These are phyloP conservation scores for Kuraishia ogatae DNA, from an alignment of 805 yeast species.

Conservation along the genomic window DNA sequence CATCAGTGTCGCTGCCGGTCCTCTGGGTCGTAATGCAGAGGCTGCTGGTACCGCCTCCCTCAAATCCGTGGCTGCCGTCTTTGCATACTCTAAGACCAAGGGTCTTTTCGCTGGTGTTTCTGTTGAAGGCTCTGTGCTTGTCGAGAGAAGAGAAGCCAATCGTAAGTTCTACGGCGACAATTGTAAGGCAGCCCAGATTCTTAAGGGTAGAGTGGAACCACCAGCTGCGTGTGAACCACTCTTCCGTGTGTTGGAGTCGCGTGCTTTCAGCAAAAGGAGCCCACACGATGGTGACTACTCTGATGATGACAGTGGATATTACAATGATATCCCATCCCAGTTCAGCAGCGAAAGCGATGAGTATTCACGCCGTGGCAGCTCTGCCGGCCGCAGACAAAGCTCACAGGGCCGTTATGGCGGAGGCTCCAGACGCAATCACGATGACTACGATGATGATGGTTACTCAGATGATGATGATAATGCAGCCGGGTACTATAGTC, in stretches of 20 bases:
- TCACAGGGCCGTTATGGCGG: conserved; percentile 3
- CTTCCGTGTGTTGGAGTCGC: conserved; percentile 76
- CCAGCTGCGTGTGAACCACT: conserved; percentile 88
- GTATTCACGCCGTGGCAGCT: conserved; percentile 13
- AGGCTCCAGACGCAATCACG: conserved; percentile 16
- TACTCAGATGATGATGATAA: conserved; percentile 30
- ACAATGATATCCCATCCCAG: conserved; percentile 67
- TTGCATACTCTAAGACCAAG: conserved; percentile 90
- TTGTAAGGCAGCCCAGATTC: conserved; percentile 81
- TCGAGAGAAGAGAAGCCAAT: conserved; percentile 97
- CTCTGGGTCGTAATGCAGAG: conserved; percentile 94
- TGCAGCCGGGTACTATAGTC: conserved; percentile 16
- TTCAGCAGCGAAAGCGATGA: conserved; percentile 40
- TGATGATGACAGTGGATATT: conserved; percentile 55
- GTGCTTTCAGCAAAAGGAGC: conserved; percentile 58
- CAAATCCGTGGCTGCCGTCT: conserved; percentile 81
- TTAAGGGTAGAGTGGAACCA: conserved; percentile 82
- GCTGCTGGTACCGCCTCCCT: conserved; percentile 93
- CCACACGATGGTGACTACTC: conserved; percentile 35
- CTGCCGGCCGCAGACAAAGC: conserved; percentile 9
- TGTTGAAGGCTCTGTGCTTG: conserved; percentile 88
- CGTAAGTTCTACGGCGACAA: conserved; percentile 86
- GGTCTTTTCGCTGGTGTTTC: conserved; percentile 98
- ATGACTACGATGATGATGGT: conserved; percentile 19
- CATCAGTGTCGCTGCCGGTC: conserved; percentile 94